Evolutionary conservation across 2,329 filamentous ascomycete genomes (phyloP).

Genomic region (Sporothrix euskadiensis): DNA sequence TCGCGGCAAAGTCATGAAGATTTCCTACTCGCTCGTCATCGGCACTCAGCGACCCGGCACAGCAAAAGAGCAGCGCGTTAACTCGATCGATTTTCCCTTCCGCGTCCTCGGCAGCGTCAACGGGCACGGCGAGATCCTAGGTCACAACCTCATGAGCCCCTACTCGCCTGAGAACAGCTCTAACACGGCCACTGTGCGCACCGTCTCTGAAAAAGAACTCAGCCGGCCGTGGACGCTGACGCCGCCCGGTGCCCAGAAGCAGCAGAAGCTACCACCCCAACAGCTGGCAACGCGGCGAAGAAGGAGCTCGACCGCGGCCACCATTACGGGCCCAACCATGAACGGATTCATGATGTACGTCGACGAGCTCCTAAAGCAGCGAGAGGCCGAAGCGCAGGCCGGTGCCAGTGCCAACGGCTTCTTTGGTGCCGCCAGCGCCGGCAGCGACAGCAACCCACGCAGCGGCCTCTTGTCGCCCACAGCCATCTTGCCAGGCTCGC

Average conservation of each 20-base stretch:
- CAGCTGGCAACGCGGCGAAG: slow-evolving; percentile 26
- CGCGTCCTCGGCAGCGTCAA: slow-evolving; percentile 92
- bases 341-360: slow-evolving; percentile 76
- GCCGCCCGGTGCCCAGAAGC: slow-evolving; percentile 20
- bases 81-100: slow-evolving; percentile 90
- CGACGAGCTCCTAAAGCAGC: slow-evolving; percentile 64
- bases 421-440: slow-evolving; percentile 49
- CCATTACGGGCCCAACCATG: slow-evolving; percentile 45
- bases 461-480: slow-evolving; percentile 71
- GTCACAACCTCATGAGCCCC: slow-evolving; percentile 91
- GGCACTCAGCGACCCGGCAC: slow-evolving; percentile 83
- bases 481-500: slow-evolving; percentile 53
- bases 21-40: slow-evolving; percentile 85
- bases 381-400: slow-evolving; percentile 49
- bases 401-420: slow-evolving; percentile 42
- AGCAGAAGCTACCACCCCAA: slow-evolving; percentile 29
- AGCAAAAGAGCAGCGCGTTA: slow-evolving; percentile 76
- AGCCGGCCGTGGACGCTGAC: slow-evolving; percentile 24
- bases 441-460: slow-evolving; percentile 38
- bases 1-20: slow-evolving; percentile 90
- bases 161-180: slow-evolving; percentile 87
- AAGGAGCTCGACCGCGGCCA: slow-evolving; percentile 30
- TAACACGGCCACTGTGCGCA: slow-evolving; percentile 71
- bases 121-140: slow-evolving; percentile 80
- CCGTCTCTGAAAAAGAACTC: slow-evolving; percentile 40